Evolutionary conservation across 164 flowering plant species (phyloP), one percentile per base, ranked within the genome.

Genomic region (Taxillus chinensis): DNA sequence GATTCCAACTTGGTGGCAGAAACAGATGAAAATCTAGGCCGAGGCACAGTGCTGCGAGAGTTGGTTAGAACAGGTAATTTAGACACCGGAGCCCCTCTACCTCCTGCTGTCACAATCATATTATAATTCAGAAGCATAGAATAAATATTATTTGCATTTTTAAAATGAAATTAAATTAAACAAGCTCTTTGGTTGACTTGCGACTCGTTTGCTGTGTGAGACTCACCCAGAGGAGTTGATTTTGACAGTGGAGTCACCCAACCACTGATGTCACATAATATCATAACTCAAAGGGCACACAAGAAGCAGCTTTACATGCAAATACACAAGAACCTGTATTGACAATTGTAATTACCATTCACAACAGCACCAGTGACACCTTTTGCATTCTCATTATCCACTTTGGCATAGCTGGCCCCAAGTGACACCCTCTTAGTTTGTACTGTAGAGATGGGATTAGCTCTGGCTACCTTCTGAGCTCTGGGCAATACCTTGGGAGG

Each of bases 351-450:
- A 27, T 27, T 27, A 27, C 27, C 27, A 27, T 27, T 27, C 27
- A 27, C 27, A 27, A 27, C 27, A 27, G 65, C 67, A 78, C 84
- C 77, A 7, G 49, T n/a, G 14, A 66, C 55, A 60, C 66, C 62
- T 71, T 77, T 82, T 10, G 65, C 58, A 57, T 63, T 69, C 45
- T 63, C 71, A 39, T 58, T 72, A 61, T 77, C 87, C 39, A 59
- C 15, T 73, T 74, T 79, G 62, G 62, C 60, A 65, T 65, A 74
- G 42, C 67, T 72, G 57, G 75, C 62, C 68, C 74, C 80, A 14
- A 77, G 8, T 41, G 86, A 75, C 52, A 68, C 72, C 73, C 83
- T 79, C 72, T 83, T 90, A 16, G 80, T 65, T 60, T 78, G 62
- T 70, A 75, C 55, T 62, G 79, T 17, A 48, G 82, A 60, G 58